Conservation (phyloP, 768 basidiomycete species). For the Lactarius trivialis region DNA sequence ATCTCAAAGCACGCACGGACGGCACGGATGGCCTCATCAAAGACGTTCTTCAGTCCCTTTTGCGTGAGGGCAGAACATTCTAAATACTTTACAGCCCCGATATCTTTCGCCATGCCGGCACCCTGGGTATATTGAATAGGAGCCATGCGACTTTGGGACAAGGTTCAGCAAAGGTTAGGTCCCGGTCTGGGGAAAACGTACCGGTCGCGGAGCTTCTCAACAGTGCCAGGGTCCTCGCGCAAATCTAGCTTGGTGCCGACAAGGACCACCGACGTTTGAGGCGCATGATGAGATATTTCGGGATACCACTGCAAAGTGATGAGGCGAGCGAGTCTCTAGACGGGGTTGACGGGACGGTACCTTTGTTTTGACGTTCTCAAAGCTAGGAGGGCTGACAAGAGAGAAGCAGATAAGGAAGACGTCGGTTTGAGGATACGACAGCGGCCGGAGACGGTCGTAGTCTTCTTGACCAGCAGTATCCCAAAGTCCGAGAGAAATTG, state of each 20-base stretch:
- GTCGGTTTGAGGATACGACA: slow-evolving; percentile 98
- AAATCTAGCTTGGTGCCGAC: slow-evolving; percentile 98
- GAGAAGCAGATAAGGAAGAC: slow-evolving; percentile 99
- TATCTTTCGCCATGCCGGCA: slow-evolving; percentile 85
- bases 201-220: slow-evolving; percentile 91
- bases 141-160: slow-evolving; percentile 70
- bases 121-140: slow-evolving; percentile 93
- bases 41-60: slow-evolving; percentile 98
- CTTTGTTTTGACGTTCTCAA: slow-evolving; percentile 98
- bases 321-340: background rate
- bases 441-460: slow-evolving; percentile 94
- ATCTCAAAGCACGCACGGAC: slow-evolving; percentile 59
- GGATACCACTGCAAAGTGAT: slow-evolving; percentile 71
- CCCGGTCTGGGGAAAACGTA: slow-evolving; percentile 30
- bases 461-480: slow-evolving; percentile 99
- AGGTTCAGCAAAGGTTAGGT: slow-evolving; percentile 4
- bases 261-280: slow-evolving; percentile 85
- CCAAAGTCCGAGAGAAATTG: slow-evolving; percentile 97
- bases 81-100: slow-evolving; percentile 92
- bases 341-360: slow-evolving; percentile 32
- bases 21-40: slow-evolving; percentile 97
- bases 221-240: slow-evolving; percentile 88
- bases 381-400: slow-evolving; percentile 94
- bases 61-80: slow-evolving; percentile 96
- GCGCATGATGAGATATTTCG: slow-evolving; percentile 96